Conservation (phyloP, 305 asterid genomes). For the Coffea humblotiana region DNA sequence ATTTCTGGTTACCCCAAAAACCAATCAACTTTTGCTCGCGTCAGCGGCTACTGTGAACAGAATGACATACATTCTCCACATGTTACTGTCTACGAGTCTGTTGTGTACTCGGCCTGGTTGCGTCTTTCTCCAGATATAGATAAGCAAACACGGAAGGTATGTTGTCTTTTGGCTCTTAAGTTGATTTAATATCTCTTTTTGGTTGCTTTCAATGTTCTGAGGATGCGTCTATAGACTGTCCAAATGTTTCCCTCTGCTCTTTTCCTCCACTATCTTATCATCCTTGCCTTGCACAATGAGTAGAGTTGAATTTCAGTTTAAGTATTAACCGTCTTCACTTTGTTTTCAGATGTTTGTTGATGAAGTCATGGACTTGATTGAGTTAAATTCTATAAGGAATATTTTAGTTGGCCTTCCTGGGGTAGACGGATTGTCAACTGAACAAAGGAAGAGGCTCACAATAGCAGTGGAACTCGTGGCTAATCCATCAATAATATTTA, state of each 20-base stretch:
- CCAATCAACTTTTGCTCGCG: constrained; percentile 85
- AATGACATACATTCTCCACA: constrained; percentile 90
- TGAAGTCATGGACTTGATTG: constrained; percentile 93
- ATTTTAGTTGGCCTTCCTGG: constrained; percentile 96
- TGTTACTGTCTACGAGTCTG: constrained; percentile 85
- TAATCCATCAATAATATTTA: constrained; percentile 92
- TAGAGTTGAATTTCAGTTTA: neutral
- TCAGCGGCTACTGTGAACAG: constrained; percentile 94
- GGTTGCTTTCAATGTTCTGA: neutral
- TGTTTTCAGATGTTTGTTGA: constrained; percentile 73
- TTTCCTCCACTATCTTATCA: constrained; percentile 9
- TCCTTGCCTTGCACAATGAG: neutral
- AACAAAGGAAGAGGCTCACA: constrained; percentile 93
- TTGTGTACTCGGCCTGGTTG: constrained; percentile 91
- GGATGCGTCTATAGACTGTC: neutral
- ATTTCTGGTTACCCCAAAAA: constrained; percentile 87
- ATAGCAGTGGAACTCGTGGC: constrained; percentile 95
- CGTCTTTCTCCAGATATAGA: constrained; percentile 80
- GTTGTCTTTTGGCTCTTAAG: neutral
- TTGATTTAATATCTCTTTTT: neutral
- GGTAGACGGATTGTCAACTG: constrained; percentile 90
- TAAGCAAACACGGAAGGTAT: constrained; percentile 58
- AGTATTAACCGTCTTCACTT: neutral
- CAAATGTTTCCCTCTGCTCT: neutral
- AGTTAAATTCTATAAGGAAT: constrained; percentile 63